Evolutionary conservation across 805 yeast genomes (phyloP).

Genomic region (Cyberlindnera xylosilytica): DNA sequence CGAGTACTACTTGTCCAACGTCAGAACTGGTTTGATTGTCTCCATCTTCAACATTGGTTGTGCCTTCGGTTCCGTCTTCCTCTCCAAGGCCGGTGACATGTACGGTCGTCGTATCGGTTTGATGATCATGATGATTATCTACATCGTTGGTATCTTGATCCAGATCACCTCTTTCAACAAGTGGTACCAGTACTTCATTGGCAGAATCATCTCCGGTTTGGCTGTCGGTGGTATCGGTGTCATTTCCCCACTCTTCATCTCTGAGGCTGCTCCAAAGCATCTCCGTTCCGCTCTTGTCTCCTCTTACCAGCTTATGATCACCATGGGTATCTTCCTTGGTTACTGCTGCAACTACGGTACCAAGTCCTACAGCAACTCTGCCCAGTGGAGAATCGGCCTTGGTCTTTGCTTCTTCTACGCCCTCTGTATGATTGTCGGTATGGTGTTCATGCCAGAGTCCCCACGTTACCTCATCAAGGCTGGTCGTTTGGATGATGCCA

Average conservation of each 20-base stretch:
- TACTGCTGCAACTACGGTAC: constrained; percentile 74
- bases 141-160: constrained; percentile 63
- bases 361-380: constrained; percentile 57
- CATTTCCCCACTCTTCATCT: constrained; percentile 68
- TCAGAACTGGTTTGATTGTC: constrained; percentile 55
- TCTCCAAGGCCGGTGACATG: constrained; percentile 58
- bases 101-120: constrained; percentile 66
- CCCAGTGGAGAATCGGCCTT: constrained; percentile 72
- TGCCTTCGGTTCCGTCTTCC: constrained; percentile 65
- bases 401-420: constrained; percentile 53
- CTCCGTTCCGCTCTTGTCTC: constrained; percentile 71
- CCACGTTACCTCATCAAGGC: constrained; percentile 63
- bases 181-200: constrained; percentile 73
- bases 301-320: constrained; percentile 66
- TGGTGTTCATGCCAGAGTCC: constrained; percentile 64
- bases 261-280: constrained; percentile 68
- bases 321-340: constrained; percentile 73
- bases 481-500: constrained; percentile 59
- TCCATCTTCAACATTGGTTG: constrained; percentile 71
- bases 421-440: constrained; percentile 33
- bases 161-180: constrained; percentile 52
- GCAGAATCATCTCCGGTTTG: constrained; percentile 67
- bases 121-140: constrained; percentile 57
- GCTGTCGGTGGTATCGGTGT: constrained; percentile 80
- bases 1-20: constrained; percentile 43